Percentiles rank a stretch among this genome's conserved stretches.
Evolutionary conservation across 208 protist species (phyloP).

Genomic region (Strigomonas culicis): DNA sequence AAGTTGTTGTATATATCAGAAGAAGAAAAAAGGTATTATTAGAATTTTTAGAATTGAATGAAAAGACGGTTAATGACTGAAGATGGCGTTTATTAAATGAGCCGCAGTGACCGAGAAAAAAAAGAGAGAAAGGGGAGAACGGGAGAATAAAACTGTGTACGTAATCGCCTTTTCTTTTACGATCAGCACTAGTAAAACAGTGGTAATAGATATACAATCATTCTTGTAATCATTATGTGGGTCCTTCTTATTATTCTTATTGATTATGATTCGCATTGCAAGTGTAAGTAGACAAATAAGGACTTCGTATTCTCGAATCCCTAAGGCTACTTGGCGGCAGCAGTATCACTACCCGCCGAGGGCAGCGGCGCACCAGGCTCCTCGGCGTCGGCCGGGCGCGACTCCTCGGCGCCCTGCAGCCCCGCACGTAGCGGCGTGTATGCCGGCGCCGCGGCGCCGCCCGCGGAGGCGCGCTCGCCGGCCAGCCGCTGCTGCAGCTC

Average conservation of each 20-base stretch:
- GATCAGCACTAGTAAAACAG: neutral
- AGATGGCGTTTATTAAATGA: no score
- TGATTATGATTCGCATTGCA: no score
- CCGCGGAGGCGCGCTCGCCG: conserved; percentile 44
- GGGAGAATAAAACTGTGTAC: neutral
- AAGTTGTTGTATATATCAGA: neutral
- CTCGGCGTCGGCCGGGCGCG: no score
- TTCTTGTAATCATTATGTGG: neutral
- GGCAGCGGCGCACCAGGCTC: no score
- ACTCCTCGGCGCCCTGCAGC: conserved; percentile 8
- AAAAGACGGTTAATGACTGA: neutral
- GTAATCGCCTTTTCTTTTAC: neutral
- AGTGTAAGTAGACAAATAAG: no score
- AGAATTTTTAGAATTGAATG: neutral
- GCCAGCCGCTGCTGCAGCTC: conserved; percentile 45
- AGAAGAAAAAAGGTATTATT: neutral
- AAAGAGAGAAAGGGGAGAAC: neutral
- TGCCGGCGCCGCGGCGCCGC: conserved; percentile 1
- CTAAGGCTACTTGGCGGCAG: no score
- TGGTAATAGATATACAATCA: neutral
- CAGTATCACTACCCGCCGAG: no score
- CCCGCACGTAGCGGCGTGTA: conserved; percentile 38
- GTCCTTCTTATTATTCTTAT: neutral
- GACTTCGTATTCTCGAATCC: no score
- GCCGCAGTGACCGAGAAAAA: no score